Evolutionary conservation across 108 stramenopile species (phyloP), one percentile per base, ranked within the genome.

Genomic region (Pinguiococcus pyrenoidosus): DNA sequence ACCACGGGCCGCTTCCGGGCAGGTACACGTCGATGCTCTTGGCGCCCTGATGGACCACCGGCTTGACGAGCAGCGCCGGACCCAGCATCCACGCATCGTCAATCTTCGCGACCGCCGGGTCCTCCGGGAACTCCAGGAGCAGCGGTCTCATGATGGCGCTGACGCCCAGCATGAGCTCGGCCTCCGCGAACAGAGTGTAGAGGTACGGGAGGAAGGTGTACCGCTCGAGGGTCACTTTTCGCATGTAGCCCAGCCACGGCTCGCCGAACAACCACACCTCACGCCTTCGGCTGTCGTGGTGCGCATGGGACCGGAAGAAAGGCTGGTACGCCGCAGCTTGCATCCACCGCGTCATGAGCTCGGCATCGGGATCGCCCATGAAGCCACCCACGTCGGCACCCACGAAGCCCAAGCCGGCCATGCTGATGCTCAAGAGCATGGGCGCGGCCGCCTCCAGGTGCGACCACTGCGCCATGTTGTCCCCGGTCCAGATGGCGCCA

Each of bases 321-420:
- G 97, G 97, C 49, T 84, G 82, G 60, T 82, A 95, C 2, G 94
- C 87, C 22, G 86, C 97, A 3, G 91, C 89, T 68, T 57, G 56
- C 80, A 87, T 86, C 93, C 93, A 99, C 10, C 97, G 82, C 7
- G 82, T 85, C 80, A 92, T 82, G 33, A 99, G 81, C 68, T 99
- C 93, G 8, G 87, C 78, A 62, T 85, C 84, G 5, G 92, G 79
- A 54, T 96, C 75, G 0, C 89, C 87, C 51, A 99, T 93, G 68
- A 99, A 99, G 8, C 97, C 97, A n/a, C 97, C 97, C 1, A 96
- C 97, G 71, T 99, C 97, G 1, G 97, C 93, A 9, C 97, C 97
- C 9, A 83, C 87, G 59, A 99, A 99, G 2, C 86, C 79, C 25
- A 96, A 49, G 1, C 93, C 93, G 27, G 75, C 87, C 14, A 89